Conservation (phyloP, 1,284 basidiomycete genomes). For the Farysia itapuensis region DNA sequence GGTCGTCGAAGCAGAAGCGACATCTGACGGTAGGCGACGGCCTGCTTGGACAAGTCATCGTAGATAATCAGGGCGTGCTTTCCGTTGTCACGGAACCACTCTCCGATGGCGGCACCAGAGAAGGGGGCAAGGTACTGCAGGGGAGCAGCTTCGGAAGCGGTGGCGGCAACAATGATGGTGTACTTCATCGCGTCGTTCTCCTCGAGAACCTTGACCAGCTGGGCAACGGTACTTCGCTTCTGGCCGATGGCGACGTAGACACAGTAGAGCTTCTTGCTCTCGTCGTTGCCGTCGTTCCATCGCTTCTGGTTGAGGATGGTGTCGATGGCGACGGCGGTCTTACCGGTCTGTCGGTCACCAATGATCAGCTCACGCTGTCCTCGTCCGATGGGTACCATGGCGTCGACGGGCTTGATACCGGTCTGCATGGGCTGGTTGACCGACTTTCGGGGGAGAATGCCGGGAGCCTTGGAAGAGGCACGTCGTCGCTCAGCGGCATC, state of each 20-base stretch:
- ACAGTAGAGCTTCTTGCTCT: conserved; percentile 98
- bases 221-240: conserved; percentile 98
- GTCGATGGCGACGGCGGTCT: conserved; percentile 98
- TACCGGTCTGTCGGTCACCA: conserved; percentile 99
- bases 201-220: conserved; percentile 98
- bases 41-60: conserved; percentile 99
- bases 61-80: conserved; percentile 95
- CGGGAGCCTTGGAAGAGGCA: conserved; percentile 96
- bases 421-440: conserved; percentile 99
- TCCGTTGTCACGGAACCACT: conserved; percentile 99
- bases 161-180: conserved; percentile 97
- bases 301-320: conserved; percentile 99
- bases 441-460: conserved; percentile 97
- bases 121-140: conserved; percentile 99
- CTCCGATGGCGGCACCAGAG: conserved; percentile 99
- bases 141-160: conserved; percentile 96
- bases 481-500: conserved; percentile 87
- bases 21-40: conserved; percentile 99
- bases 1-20: conserved; percentile 98
- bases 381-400: conserved; percentile 99
- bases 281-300: conserved; percentile 97
- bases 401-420: conserved; percentile 99
- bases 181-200: conserved; percentile 99
- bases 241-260: conserved; percentile 99
- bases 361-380: conserved; percentile 99